These are phyloP conservation scores for Amanita thiersii DNA, from an alignment of 768 basidiomycete genomes.

Conservation along the genomic window DNA sequence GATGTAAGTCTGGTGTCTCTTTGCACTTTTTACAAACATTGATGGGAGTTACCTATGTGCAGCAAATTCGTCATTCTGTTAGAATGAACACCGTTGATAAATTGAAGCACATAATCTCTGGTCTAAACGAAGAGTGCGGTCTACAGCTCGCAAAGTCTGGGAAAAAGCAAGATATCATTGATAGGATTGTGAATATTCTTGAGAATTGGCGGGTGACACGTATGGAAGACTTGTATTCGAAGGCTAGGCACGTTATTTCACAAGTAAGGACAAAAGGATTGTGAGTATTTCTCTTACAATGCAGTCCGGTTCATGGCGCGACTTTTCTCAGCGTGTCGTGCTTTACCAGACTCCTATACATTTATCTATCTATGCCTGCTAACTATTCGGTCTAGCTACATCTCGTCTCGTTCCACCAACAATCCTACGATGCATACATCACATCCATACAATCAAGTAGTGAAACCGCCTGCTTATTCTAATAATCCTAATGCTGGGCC, in stretches of 20 bases:
- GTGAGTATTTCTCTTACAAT: constrained; percentile 37
- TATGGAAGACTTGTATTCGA: constrained; percentile 58
- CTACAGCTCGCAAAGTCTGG: constrained; percentile 66
- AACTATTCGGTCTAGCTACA: constrained; percentile 6
- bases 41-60: constrained; percentile 10
- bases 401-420: neutral
- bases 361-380: constrained; percentile 6
- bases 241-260: constrained; percentile 56
- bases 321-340: neutral
- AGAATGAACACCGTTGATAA: constrained; percentile 78
- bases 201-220: constrained; percentile 52
- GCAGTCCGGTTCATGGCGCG: neutral
- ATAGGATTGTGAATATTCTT: constrained; percentile 55
- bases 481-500: constrained; percentile 19
- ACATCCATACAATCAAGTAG: constrained; percentile 16
- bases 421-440: constrained; percentile 12
- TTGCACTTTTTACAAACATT: neutral
- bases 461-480: constrained; percentile 22
- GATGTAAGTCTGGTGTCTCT: constrained; percentile 39
- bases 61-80: constrained; percentile 66
- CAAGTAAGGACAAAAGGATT: constrained; percentile 58
- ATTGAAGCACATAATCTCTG: constrained; percentile 73
- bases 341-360: neutral
- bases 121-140: constrained; percentile 72
- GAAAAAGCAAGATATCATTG: constrained; percentile 84